phyloP scores from a whole-genome alignment of 495 filamentous ascomycete species.

The Chaetomium fimeti region DNA sequence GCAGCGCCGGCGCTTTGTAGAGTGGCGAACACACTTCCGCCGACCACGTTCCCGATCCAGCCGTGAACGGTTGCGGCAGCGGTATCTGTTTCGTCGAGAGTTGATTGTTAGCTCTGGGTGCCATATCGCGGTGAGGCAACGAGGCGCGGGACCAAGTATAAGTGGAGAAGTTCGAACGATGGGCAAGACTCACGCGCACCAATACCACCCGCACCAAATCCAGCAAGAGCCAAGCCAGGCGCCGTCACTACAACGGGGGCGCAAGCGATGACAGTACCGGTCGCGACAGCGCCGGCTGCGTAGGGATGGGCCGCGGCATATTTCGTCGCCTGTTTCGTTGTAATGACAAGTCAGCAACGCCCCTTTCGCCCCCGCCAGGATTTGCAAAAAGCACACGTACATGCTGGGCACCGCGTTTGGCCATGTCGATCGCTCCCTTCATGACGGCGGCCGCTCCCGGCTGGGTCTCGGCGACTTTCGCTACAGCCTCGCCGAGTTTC shows the following conservation, averaged over 20 bases:
- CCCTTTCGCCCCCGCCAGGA: too few relatives aligned
- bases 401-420: neutral
- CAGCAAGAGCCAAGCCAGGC: neutral
- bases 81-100: conserved; percentile 13
- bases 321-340: neutral
- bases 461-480: neutral
- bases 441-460: neutral
- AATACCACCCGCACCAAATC: neutral
- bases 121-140: neutral
- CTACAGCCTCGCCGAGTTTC: neutral
- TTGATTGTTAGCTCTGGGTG: neutral
- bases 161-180: too few relatives aligned
- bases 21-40: conserved; percentile 23
- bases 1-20: conserved; percentile 24
- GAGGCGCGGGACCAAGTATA: too few relatives aligned
- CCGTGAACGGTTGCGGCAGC: conserved; percentile 23
- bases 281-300: neutral
- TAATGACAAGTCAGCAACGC: neutral
- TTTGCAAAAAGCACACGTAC: neutral
- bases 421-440: neutral
- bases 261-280: neutral
- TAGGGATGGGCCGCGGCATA: neutral
- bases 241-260: neutral
- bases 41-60: conserved; percentile 23
- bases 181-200: neutral